phyloP scores from a whole-genome alignment of 352 stramenopile species.

The Thraustochytrium sp. region DNA sequence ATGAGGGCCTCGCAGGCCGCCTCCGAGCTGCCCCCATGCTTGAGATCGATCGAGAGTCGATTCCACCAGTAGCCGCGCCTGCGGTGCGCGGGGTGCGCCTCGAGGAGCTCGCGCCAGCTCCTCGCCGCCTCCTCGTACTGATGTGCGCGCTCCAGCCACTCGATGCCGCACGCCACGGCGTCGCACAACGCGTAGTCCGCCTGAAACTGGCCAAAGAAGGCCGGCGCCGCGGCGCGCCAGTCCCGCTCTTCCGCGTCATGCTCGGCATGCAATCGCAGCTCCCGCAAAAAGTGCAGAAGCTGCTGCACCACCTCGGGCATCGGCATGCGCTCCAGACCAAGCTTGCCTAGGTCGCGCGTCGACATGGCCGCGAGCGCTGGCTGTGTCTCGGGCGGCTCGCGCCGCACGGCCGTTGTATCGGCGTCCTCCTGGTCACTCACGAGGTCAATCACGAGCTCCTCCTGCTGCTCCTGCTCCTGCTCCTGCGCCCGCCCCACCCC shows the following conservation, averaged over 20 bases:
- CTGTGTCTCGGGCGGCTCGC: background rate
- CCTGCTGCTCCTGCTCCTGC: background rate
- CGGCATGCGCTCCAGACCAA: background rate
- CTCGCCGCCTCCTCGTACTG: background rate
- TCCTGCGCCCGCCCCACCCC: background rate
- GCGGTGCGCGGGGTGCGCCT: background rate
- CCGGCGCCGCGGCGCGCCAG: background rate
- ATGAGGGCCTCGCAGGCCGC: background rate
- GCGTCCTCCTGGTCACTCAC: background rate
- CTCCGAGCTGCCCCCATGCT: background rate
- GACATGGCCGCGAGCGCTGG: too few species aligned
- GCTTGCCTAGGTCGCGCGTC: background rate
- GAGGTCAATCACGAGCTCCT: background rate
- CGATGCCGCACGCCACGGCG: background rate
- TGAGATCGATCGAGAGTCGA: constrained; percentile 17
- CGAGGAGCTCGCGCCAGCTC: background rate
- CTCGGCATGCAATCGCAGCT: background rate
- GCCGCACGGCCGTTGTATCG: background rate
- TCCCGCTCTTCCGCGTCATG: background rate
- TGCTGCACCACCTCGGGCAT: background rate
- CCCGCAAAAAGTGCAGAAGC: background rate
- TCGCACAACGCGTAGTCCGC: background rate
- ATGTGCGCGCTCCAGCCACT: background rate
- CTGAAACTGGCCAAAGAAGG: background rate
- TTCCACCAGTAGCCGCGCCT: constrained; percentile 10